Conservation (phyloP, 2,329 filamentous ascomycete genomes). For the Microcyclosporella mali region DNA sequence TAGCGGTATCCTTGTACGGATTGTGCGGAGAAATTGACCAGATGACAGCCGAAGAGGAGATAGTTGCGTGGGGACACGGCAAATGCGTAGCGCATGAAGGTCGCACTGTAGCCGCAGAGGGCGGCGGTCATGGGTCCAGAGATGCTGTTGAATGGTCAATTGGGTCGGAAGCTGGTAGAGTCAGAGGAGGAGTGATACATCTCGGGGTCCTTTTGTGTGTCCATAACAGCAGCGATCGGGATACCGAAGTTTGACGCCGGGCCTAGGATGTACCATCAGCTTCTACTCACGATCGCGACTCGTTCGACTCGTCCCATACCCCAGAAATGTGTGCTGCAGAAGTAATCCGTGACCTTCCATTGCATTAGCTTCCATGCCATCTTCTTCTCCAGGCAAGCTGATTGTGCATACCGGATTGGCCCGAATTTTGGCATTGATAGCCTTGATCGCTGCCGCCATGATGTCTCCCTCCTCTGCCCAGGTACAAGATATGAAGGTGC, state of each 20-base stretch:
- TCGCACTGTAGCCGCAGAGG: slow-evolving; percentile 54
- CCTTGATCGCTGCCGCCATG: slow-evolving; percentile 51
- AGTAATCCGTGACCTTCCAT: slow-evolving; percentile 42
- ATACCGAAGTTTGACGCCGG: slow-evolving; percentile 50
- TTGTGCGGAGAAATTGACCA: slow-evolving; percentile 59
- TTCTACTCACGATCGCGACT: too few relatives aligned
- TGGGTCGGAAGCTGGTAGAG: not conserved
- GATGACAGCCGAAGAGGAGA: slow-evolving; percentile 62
- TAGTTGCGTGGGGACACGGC: slow-evolving; percentile 60
- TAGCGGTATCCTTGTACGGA: slow-evolving; percentile 57
- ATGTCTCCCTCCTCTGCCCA: not conserved
- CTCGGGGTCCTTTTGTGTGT: slow-evolving; percentile 49
- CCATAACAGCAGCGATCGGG: slow-evolving; percentile 48
- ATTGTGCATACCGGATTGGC: slow-evolving; percentile 30
- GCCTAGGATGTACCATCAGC: too few relatives aligned
- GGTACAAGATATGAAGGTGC: not conserved
- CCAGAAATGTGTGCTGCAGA: slow-evolving; percentile 49
- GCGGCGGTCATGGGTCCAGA: slow-evolving; percentile 59
- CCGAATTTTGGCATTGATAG: slow-evolving; percentile 49
- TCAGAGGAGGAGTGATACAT: slow-evolving; percentile 38
- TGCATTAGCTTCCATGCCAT: not conserved
- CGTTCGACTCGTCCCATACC: slow-evolving; percentile 21
- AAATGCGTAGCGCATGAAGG: slow-evolving; percentile 62
- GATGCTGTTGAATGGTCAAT: slow-evolving; percentile 43
- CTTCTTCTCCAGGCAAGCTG: not conserved